Percentiles rank a stretch among this genome's conserved stretches.
Evolutionary conservation across 805 yeast species (phyloP).

Genomic region (Lipomyces sp.): DNA sequence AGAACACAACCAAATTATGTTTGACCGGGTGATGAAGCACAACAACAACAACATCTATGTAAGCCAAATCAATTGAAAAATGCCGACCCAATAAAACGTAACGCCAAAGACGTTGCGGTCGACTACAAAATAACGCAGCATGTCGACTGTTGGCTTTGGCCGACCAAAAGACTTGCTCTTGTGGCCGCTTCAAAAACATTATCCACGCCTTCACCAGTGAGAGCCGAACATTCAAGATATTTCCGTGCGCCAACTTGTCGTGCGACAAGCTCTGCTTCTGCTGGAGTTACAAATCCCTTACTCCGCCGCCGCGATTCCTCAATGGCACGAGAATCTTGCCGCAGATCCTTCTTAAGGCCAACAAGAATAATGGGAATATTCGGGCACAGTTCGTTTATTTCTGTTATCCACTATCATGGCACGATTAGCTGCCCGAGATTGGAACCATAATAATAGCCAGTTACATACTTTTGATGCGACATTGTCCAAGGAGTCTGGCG

Average conservation of each 20-base stretch:
- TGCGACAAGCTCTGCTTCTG: slow-evolving; percentile 72
- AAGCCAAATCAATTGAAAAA: neutral
- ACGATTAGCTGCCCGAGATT: neutral
- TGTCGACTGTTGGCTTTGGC: slow-evolving; percentile 51
- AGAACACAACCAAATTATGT: neutral
- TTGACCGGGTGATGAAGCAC: neutral
- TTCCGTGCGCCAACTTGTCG: slow-evolving; percentile 78
- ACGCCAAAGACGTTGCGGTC: neutral
- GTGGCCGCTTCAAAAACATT: slow-evolving; percentile 92
- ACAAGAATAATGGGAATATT: slow-evolving; percentile 75
- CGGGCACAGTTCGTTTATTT: slow-evolving; percentile 80
- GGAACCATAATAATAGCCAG: neutral
- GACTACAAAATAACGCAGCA: slow-evolving; percentile 50
- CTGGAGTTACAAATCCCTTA: slow-evolving; percentile 51
- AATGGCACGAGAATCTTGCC: slow-evolving; percentile 52
- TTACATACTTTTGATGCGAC: slow-evolving; percentile 62
- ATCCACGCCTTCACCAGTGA: slow-evolving; percentile 94
- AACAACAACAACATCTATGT: neutral
- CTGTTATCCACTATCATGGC: slow-evolving; percentile 70
- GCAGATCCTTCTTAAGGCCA: slow-evolving; percentile 82
- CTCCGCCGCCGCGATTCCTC: slow-evolving; percentile 53
- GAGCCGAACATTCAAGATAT: slow-evolving; percentile 86
- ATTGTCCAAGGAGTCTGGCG: slow-evolving; percentile 81
- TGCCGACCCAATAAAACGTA: neutral
- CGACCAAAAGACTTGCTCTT: slow-evolving; percentile 71